phyloP scores from a whole-genome alignment of 805 yeast genomes.

The Monosporozyma servazzii region DNA sequence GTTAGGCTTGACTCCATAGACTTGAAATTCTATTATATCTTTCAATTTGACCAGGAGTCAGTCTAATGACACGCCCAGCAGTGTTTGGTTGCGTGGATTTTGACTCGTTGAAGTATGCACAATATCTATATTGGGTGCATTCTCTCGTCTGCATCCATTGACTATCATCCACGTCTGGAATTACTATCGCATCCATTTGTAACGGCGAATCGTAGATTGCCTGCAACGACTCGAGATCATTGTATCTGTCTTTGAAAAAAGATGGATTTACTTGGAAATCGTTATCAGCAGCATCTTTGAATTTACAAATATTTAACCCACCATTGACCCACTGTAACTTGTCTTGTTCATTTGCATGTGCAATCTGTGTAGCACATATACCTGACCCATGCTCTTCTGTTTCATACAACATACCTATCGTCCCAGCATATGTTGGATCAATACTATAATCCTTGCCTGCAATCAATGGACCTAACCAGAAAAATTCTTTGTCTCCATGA shows the following conservation, averaged over 20 bases:
- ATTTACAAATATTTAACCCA: slow-evolving; percentile 48
- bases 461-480: slow-evolving; percentile 58
- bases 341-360: slow-evolving; percentile 17
- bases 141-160: slow-evolving; percentile 26
- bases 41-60: background rate
- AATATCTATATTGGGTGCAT: slow-evolving; percentile 23
- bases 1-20: background rate
- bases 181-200: slow-evolving; percentile 18
- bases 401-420: slow-evolving; percentile 29
- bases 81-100: background rate
- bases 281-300: slow-evolving; percentile 31
- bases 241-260: slow-evolving; percentile 20
- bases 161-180: slow-evolving; percentile 13
- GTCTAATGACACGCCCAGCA: background rate
- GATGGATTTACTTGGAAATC: slow-evolving; percentile 25
- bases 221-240: slow-evolving; percentile 7
- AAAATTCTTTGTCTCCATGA: slow-evolving; percentile 74
- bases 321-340: slow-evolving; percentile 56
- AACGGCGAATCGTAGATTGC: slow-evolving; percentile 18
- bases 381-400: slow-evolving; percentile 5
- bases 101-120: slow-evolving; percentile 12
- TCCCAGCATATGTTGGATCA: slow-evolving; percentile 30
- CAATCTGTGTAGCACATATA: slow-evolving; percentile 29
- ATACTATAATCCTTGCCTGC: slow-evolving; percentile 33
- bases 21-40: background rate